Percentiles rank a stretch among this genome's conserved stretches.
Conservation (phyloP, 2,329 filamentous ascomycete genomes). For the Cercospora beticola region DNA sequence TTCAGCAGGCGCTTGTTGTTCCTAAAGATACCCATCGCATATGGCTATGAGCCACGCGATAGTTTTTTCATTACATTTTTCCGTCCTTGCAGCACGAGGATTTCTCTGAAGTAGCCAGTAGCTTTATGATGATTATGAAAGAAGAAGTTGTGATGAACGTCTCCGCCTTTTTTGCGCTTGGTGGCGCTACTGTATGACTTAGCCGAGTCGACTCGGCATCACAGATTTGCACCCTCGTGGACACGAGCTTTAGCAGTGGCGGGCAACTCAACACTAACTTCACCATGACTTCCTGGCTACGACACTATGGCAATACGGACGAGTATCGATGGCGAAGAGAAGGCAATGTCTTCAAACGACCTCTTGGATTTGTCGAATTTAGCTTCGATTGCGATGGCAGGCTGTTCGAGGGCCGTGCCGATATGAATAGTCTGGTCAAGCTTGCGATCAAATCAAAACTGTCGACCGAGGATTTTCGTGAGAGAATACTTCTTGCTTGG, state of each 20-base stretch:
- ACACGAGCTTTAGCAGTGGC: no score
- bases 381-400: conserved; percentile 48
- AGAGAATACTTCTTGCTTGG: conserved; percentile 44
- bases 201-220: background rate
- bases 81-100: background rate
- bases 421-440: conserved; percentile 44
- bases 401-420: conserved; percentile 48
- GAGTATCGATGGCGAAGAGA: conserved; percentile 41
- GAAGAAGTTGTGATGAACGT: background rate
- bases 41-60: conserved; percentile 2
- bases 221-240: background rate
- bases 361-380: conserved; percentile 45
- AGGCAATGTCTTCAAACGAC: conserved; percentile 35
- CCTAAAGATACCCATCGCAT: conserved; percentile 9
- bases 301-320: conserved; percentile 40
- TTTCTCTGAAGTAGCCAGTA: background rate
- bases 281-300: conserved; percentile 39
- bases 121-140: conserved; percentile 1
- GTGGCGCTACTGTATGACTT: background rate
- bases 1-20: conserved; percentile 6
- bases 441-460: conserved; percentile 40
- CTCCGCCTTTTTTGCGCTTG: background rate
- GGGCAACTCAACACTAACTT: no score
- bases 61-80: conserved; percentile 4
- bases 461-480: conserved; percentile 34